Base-by-base conservation (phyloP, 495 filamentous ascomycete species). In the Hypoxylon cercidicola region DNA sequence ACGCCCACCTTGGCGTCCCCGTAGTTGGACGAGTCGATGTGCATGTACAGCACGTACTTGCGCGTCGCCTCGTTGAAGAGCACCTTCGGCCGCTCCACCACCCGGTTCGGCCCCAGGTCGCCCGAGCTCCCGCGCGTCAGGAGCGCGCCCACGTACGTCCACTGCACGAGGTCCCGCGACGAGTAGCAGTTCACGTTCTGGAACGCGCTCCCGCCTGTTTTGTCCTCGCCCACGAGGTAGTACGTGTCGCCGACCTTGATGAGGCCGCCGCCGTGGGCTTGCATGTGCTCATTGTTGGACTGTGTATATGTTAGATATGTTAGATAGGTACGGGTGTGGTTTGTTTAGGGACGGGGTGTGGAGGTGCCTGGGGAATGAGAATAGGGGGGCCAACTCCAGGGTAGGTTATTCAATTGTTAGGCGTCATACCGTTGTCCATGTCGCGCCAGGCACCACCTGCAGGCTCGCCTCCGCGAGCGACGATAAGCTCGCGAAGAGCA, bases 151-250 rank as follows among this genome's bases (percentile, higher is more conserved):
- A 78, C 87, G 59, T 81, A 84, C 1, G 69, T 83, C 88, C 88
- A 90, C 58, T 88, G 77, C 0, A 90, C 81, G 0, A 90, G 79
- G 71, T 90, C 82, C 16, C 66, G 69, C 4, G 82, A 84, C 4
- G 79, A 78, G 68, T 85, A 84, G 67, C 78, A 79, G 70, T 88
- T 89, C 45, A 90, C 77, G 62, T 82, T 84, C 59, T 85, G 79
- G 70, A 90, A 90, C 6, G 77, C 70, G 30, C 73, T 77, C 25
- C 87, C 88, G 43, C 79, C 65, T 3, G 81, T 77, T 72, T 90
- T 89, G 75, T 90, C 87, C 74, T 90, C 88, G 43, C 88, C 88
- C 41, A 89, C 77, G 54, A 84, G 75, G 75, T 89, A 89, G 77
- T 85, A 90, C 0, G 77, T 79, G 15, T 75, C 76, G 60, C 82